Percentiles rank a stretch among this genome's conserved stretches.
Conservation (phyloP, 1,139 yeast genomes). For the Meyerozyma athensensis region DNA sequence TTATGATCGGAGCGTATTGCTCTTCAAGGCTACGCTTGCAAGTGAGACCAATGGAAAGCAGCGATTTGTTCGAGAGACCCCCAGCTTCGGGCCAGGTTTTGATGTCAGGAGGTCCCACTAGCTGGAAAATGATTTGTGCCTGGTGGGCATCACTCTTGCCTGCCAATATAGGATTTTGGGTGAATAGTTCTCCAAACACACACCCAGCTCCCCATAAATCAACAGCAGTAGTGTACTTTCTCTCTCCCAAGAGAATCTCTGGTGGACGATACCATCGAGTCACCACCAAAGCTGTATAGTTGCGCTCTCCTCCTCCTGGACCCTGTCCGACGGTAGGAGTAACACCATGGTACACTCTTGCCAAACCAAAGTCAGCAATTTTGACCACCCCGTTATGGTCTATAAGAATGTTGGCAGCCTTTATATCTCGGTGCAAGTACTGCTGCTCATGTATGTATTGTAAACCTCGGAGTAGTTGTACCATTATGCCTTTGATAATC, state of each 20-base stretch:
- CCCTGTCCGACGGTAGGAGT: conserved; percentile 53
- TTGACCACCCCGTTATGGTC: conserved; percentile 74
- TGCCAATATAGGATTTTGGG: conserved; percentile 73
- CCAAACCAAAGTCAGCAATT: conserved; percentile 86
- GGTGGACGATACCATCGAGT: conserved; percentile 99
- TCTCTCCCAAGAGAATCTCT: conserved; percentile 80
- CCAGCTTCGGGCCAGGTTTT: conserved; percentile 63
- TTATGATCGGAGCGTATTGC: conserved; percentile 31
- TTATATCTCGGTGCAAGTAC: conserved; percentile 84
- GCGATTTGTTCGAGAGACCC: conserved; percentile 55
- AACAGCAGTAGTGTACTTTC: conserved; percentile 85
- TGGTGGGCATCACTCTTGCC: conserved; percentile 92
- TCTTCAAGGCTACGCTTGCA: conserved; percentile 53
- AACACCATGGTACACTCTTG: conserved; percentile 71
- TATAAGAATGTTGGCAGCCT: conserved; percentile 86
- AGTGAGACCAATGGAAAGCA: conserved; percentile 37
- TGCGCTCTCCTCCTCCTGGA: conserved; percentile 72
- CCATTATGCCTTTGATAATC: conserved; percentile 81
- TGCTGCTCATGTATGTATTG: conserved; percentile 72
- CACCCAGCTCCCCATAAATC: conserved; percentile 98
- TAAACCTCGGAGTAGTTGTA: conserved; percentile 73
- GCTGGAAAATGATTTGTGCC: conserved; percentile 70
- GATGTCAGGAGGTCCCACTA: conserved; percentile 75
- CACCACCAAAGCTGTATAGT: conserved; percentile 87
- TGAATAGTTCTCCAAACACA: conserved; percentile 88